Conservation (phyloP, 768 basidiomycete genomes). For the Pleurotus tuber-regium region DNA sequence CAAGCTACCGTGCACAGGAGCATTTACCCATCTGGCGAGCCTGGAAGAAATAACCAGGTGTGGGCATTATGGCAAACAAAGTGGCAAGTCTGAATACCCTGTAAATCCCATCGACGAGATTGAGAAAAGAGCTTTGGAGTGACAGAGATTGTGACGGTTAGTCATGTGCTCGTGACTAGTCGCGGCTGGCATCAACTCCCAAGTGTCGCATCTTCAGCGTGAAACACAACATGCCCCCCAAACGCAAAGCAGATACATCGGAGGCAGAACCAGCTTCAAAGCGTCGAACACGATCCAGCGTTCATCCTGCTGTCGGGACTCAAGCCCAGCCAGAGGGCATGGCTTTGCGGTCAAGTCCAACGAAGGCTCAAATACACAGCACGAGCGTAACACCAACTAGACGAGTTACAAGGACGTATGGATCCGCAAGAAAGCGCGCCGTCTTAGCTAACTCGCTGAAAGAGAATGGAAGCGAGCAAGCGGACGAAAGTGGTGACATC, state of each 20-base stretch:
- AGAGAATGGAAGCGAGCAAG: constrained; percentile 13
- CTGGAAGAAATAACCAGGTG: constrained; percentile 32
- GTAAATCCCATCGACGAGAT: constrained; percentile 55
- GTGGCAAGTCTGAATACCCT: constrained; percentile 37
- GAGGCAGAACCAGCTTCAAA: constrained; percentile 25
- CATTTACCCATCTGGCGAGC: constrained; percentile 79
- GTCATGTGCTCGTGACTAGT: constrained; percentile 21
- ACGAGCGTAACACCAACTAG: not conserved
- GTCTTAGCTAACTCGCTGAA: not conserved
- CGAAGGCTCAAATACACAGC: not conserved
- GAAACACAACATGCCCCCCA: constrained; percentile 32
- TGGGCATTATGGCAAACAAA: constrained; percentile 1
- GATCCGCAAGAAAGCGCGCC: not conserved
- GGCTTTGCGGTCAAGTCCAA: not conserved
- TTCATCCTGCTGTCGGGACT: not conserved
- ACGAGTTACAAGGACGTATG: not conserved
- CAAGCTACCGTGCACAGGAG: constrained; percentile 63
- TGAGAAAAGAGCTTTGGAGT: not conserved
- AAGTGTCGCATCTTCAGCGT: not conserved
- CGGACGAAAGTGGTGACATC: not conserved
- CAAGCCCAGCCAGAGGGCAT: not conserved
- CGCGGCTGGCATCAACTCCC: constrained; percentile 21
- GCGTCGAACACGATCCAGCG: constrained; percentile 28
- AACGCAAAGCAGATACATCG: constrained; percentile 37
- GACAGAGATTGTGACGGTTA: not conserved